Evolutionary conservation across 2,329 filamentous ascomycete species (phyloP), one percentile per base, ranked within the genome.

Genomic region (Colletotrichum spaethianum): DNA sequence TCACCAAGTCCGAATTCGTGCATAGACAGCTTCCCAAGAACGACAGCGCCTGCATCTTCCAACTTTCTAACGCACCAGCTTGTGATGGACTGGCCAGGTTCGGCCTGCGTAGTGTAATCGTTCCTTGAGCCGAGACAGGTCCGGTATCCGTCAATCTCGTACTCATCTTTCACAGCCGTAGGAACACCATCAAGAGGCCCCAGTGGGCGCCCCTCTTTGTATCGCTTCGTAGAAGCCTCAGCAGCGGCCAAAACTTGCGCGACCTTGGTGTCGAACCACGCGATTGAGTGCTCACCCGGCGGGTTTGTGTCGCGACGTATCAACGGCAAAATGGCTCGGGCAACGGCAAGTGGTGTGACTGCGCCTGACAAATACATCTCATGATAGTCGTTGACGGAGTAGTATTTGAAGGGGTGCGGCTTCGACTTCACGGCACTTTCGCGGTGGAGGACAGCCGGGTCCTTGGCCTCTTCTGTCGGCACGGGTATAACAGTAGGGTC

Each of bases 141-240:
- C 53, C 86, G 86, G 79, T 96, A 95, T 1, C 93, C 93, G n/a
- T 90, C 88, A 31, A 96, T 82, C 78, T 94, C 91, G 61, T 93
- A 89, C 78, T 95, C 93, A 76, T 95, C 93, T 82, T 95, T 95
- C 61, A 94, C 88, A 0, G 89, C 92, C 6, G 94, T 88, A 0
- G 93, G 93, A 0, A 95, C 87, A 9, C 93, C 93, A 75, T 95
- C 93, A 0, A 95, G 83, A 0, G 89, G 85, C 0, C 92, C 89
- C 4, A 93, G 80, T 0, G 91, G 84, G 67, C 86, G 86, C 1
- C 89, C 88, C 56, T 88, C 84, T 74, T 87, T 82, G 76, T 88
- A 88, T 1, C 86, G 79, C 46, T 78, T 72, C 0, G 86, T 86
- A 0, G 86, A 87, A 4, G 79, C 85, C 36, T 81, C 80, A 3